Evolutionary conservation across 352 stramenopile genomes (phyloP).

Genomic region (Phytophthora quininea): DNA sequence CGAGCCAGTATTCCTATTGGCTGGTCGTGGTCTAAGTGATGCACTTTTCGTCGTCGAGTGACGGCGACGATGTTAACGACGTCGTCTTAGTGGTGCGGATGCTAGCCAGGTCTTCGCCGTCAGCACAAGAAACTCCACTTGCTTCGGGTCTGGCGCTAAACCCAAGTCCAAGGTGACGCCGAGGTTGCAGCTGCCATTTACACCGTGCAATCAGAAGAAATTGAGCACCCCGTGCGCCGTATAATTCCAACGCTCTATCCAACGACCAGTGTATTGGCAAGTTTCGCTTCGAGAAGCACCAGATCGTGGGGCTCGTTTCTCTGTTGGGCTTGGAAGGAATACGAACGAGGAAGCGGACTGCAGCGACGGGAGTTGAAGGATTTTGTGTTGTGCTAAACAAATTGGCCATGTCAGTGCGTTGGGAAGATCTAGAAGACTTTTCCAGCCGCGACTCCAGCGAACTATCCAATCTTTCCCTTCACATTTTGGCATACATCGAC

Average conservation of each 20-base stretch:
- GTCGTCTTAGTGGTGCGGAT: no score
- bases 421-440: constrained; percentile 3
- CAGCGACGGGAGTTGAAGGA: constrained; percentile 2
- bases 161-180: no score
- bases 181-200: no score
- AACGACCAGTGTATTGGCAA: neutral
- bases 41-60: no score
- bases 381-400: constrained; percentile 19
- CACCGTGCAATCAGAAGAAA: no score
- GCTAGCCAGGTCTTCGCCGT: no score
- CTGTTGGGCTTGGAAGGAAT: neutral
- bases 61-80: no score
- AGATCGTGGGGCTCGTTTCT: neutral
- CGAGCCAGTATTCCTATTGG: no score
- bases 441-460: constrained; percentile 10
- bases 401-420: constrained; percentile 7
- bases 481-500: constrained; percentile 5
- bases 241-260: neutral
- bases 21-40: no score
- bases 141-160: no score
- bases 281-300: neutral
- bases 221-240: no score
- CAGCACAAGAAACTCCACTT: no score
- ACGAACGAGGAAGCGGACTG: neutral
- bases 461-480: constrained; percentile 20